A percentile compares a stretch with the other conserved stretches of the same genome.
Evolutionary conservation across 2,329 filamentous ascomycete species (phyloP).

Genomic region (Cytospora mali): DNA sequence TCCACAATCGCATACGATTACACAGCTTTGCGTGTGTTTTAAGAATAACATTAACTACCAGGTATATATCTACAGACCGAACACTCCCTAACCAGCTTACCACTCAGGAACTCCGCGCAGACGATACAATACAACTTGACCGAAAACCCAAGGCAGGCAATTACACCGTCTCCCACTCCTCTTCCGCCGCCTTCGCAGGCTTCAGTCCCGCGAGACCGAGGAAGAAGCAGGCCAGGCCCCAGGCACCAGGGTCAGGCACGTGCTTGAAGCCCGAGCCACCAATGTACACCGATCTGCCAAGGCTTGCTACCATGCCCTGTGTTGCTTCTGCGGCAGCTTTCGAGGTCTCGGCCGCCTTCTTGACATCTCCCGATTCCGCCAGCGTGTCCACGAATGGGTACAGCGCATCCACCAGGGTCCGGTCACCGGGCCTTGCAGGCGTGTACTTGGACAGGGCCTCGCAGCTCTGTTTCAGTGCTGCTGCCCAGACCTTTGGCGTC

Average conservation of each 20-base stretch:
- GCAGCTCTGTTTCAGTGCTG: conserved; percentile 72
- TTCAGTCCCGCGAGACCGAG: conserved; percentile 68
- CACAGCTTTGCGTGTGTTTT: conserved; percentile 6
- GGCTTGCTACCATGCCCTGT: conserved; percentile 87
- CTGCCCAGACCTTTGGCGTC: conserved; percentile 52
- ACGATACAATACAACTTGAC: conserved; percentile 6
- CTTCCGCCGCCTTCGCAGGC: conserved; percentile 41
- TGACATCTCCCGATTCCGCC: conserved; percentile 63
- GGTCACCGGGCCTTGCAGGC: conserved; percentile 83
- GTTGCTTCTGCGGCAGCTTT: conserved; percentile 78
- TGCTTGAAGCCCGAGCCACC: conserved; percentile 74
- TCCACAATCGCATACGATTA: conserved; percentile 13
- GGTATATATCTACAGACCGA: conserved; percentile 16
- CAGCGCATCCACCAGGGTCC: conserved; percentile 88
- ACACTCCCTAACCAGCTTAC: conserved; percentile 13
- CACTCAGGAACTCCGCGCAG: conserved; percentile 20
- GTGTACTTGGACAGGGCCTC: conserved; percentile 80
- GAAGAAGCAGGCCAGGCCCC: conserved; percentile 78
- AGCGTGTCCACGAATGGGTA: conserved; percentile 83
- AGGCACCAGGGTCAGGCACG: conserved; percentile 70
- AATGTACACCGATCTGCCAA: conserved; percentile 83
- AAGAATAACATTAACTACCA: conserved; percentile 5
- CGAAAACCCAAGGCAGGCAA: too few relatives aligned
- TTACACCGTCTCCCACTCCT: conserved; percentile 40
- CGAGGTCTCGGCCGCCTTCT: conserved; percentile 74